phyloP scores from a whole-genome alignment of 257 asterid genomes.

The Pogostemon cablin region DNA sequence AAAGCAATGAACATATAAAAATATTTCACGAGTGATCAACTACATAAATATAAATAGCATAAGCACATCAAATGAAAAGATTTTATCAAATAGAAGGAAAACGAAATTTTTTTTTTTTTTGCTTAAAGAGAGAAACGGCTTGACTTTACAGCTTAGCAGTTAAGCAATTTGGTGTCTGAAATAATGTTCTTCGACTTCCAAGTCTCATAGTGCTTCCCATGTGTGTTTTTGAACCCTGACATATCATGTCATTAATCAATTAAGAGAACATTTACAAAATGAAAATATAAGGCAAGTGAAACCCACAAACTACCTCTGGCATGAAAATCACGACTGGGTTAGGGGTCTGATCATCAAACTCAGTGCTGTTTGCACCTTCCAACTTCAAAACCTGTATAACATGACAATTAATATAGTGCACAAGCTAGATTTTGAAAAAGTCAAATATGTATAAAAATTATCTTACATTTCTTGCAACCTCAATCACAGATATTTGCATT shows the following conservation, averaged over 20 bases:
- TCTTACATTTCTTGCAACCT: constrained; percentile 88
- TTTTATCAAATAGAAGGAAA: constrained; percentile 1
- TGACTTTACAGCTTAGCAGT: constrained; percentile 79
- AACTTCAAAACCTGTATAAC: constrained; percentile 62
- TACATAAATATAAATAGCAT: background rate
- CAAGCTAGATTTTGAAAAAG: constrained; percentile 19
- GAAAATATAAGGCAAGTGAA: constrained; percentile 13
- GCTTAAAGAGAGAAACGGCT: constrained; percentile 19
- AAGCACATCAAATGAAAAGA: background rate
- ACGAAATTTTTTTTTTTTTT: background rate
- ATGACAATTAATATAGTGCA: constrained; percentile 19
- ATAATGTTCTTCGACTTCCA: constrained; percentile 84
- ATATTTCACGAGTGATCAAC: background rate
- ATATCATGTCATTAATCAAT: constrained; percentile 25
- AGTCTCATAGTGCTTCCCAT: constrained; percentile 99
- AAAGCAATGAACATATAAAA: background rate
- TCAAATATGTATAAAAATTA: constrained; percentile 13
- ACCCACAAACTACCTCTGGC: constrained; percentile 80
- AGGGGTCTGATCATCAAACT: constrained; percentile 72
- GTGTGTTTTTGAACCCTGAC: constrained; percentile 86
- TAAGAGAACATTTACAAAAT: constrained; percentile 20
- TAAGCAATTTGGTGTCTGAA: constrained; percentile 79
- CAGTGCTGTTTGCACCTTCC: constrained; percentile 82
- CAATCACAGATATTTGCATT: constrained; percentile 96
- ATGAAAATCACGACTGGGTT: constrained; percentile 86